These are phyloP conservation scores for Pichia kluyveri DNA, from an alignment of 805 yeast species.

Conservation along the genomic window DNA sequence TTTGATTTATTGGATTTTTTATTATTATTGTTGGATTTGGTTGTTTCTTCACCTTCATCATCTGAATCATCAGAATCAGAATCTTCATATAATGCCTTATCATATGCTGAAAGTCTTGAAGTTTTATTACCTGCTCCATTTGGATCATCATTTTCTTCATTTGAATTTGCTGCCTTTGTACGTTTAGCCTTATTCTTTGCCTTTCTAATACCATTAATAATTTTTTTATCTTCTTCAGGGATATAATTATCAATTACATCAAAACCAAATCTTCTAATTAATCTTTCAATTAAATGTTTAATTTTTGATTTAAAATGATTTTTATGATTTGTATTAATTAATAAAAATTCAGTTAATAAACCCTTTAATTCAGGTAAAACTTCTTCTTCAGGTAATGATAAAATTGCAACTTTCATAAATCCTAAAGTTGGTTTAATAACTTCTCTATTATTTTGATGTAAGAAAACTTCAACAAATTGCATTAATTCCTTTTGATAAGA, in stretches of 20 bases:
- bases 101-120: conserved; percentile 69
- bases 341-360: conserved; percentile 63
- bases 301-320: conserved; percentile 92
- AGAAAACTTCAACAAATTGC: conserved; percentile 79
- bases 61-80: conserved; percentile 53
- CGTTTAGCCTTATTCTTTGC: conserved; percentile 50
- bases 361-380: conserved; percentile 58
- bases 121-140: conserved; percentile 14
- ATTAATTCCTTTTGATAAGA: conserved; percentile 65
- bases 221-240: conserved; percentile 84
- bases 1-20: conserved; percentile 12
- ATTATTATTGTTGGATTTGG: conserved; percentile 9
- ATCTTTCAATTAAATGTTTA: conserved; percentile 85
- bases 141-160: conserved; percentile 12
- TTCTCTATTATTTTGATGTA: conserved; percentile 86
- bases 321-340: conserved; percentile 93
- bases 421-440: conserved; percentile 93
- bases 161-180: conserved; percentile 10
- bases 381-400: conserved; percentile 71
- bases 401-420: conserved; percentile 80
- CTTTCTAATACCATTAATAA: conserved; percentile 79
- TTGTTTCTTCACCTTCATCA: conserved; percentile 27
- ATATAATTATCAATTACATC: conserved; percentile 74
- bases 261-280: conserved; percentile 83
- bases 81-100: conserved; percentile 79